Evolutionary conservation across 1,284 basidiomycete species (phyloP).

Genomic region (Leccinum olivaceoglutinosum): DNA sequence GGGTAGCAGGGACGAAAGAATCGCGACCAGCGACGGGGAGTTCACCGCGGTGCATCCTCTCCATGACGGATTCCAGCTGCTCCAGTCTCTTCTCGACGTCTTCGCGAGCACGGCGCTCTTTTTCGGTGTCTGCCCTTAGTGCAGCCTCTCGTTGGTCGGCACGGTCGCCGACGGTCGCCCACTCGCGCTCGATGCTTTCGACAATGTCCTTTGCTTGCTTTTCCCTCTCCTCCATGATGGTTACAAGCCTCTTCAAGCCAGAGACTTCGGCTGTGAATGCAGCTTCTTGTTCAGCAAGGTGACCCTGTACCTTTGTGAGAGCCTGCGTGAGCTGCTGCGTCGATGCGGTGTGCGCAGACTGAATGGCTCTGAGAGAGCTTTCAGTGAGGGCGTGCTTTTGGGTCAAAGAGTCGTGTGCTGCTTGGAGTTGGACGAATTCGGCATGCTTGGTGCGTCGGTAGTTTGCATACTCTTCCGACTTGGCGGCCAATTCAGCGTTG

Average conservation of each 20-base stretch:
- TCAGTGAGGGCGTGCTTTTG: too few species aligned
- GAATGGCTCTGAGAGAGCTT: too few species aligned
- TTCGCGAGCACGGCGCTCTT: slow-evolving; percentile 54
- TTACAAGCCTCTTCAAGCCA: slow-evolving; percentile 51
- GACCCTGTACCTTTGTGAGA: too few species aligned
- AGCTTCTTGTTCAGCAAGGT: too few species aligned
- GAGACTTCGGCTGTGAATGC: too few species aligned
- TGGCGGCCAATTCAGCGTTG: too few species aligned
- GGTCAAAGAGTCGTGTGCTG: too few species aligned
- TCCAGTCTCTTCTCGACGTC: slow-evolving; percentile 56
- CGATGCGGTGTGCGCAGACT: too few species aligned
- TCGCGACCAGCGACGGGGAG: slow-evolving; percentile 50
- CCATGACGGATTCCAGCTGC: slow-evolving; percentile 58
- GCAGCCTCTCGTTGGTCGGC: slow-evolving; percentile 61
- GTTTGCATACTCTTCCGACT: too few species aligned
- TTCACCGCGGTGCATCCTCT: slow-evolving; percentile 63
- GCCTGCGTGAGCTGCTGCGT: too few species aligned
- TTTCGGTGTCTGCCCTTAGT: slow-evolving; percentile 64
- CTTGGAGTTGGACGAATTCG: too few species aligned
- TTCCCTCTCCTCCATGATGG: slow-evolving; percentile 81
- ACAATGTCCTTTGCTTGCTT: slow-evolving; percentile 73
- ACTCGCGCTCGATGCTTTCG: slow-evolving; percentile 73
- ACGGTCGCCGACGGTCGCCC: slow-evolving; percentile 66
- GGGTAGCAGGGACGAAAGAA: slow-evolving; percentile 39
- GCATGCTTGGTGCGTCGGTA: too few species aligned